Conservation (phyloP, 2,329 filamentous ascomycete genomes). For the Graphiopsis chlorocephala region DNA sequence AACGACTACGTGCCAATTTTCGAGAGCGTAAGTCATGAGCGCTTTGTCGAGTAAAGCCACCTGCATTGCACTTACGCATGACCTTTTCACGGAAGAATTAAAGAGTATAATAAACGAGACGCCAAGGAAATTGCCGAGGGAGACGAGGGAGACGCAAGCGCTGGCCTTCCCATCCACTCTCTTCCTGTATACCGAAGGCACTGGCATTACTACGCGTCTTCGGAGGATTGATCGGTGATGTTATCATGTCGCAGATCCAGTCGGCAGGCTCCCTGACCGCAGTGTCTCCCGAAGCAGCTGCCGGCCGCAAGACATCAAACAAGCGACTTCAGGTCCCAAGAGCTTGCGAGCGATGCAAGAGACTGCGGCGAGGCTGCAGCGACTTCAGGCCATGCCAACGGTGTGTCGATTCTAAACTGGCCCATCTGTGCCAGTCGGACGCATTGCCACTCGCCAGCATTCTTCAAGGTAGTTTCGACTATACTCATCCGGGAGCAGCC, state of each 20-base stretch:
- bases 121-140: constrained; percentile 4
- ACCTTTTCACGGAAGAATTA: not conserved
- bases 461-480: not conserved
- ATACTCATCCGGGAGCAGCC: not conserved
- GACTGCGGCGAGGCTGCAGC: constrained; percentile 12
- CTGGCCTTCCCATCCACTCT: not conserved
- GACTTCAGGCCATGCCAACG: constrained; percentile 8
- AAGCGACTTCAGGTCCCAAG: constrained; percentile 1
- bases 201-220: not conserved
- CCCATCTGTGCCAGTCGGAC: not conserved
- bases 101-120: not conserved
- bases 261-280: not conserved
- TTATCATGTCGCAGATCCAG: not conserved
- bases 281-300: not conserved
- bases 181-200: not conserved
- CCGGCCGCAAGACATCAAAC: not conserved
- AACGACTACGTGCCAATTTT: not conserved
- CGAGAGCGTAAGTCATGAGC: not conserved
- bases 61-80: not conserved
- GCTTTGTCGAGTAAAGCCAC: not conserved
- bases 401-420: constrained; percentile 1
- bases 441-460: not conserved
- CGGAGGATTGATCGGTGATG: not conserved
- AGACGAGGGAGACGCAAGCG: not conserved
- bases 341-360: constrained; percentile 14